Base-by-base conservation (phyloP, 352 stramenopile species). In the Phytopythium boreale region DNA sequence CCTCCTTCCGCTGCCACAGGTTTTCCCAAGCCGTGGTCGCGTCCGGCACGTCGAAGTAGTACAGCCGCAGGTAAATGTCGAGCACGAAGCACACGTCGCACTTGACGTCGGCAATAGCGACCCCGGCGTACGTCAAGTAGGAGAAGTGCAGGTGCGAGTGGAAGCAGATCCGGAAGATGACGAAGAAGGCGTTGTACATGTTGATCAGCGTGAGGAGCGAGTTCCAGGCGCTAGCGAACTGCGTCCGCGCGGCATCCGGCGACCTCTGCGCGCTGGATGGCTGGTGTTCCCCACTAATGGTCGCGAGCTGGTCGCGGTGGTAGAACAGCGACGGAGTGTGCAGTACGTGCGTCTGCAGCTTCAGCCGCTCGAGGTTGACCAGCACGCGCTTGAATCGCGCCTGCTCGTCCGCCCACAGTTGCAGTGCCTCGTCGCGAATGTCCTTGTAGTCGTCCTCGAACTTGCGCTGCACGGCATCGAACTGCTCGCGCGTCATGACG, bases 81-180 rank as follows among this genome's bases (percentile, higher is more conserved):
- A 68, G 14, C 0, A 41, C 66, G 56, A 89, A 93, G 29, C 72
- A 79, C 0, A 66, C 26, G 31, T 94, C 85, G 20, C 83, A 85
- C 6, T 70, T 29, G 1, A 89, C 50, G 44, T 94, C 83, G 10
- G 78, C 39, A n/a, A 75, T 49, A 64, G 69, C 68, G 22, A 91
- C 58, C 0, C 56, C 59, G 0, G 44, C 64, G 46, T 76, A 78
- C 2, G 57, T 37, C 0, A 34, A 56, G 8, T 24, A 46, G 0
- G 74, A 74, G 41, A 74, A 71, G 31, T 85, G 66, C 31, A 89
- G 50, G 29, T 87, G 71, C 0, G 72, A 69, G 52, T 90, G 70
- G 34, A 93, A 93, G 22, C 77, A 76, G 55, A 93, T 83, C 0
- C 82, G 82, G 44, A 93, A 88, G 26, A 94, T 77, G 49, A 90